Conservation (phyloP, 83 land plant genomes). For the Picea abies region DNA sequence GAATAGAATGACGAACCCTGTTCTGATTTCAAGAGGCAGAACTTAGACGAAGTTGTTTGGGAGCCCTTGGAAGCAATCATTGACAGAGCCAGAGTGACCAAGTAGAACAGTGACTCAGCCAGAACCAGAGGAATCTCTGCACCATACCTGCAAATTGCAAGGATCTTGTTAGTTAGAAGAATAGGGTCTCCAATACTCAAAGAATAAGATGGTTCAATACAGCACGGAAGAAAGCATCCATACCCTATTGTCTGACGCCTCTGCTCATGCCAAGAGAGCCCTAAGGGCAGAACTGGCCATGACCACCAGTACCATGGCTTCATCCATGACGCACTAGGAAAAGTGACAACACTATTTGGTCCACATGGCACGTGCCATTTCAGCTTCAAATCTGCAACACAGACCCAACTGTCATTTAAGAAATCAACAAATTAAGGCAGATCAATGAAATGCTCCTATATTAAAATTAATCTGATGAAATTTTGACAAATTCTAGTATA, state of each 20-base stretch:
- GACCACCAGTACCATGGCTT: slow-evolving; percentile 49
- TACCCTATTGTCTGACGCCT: slow-evolving; percentile 30
- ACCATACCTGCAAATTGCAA: slow-evolving; percentile 58
- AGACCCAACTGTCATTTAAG: neutral
- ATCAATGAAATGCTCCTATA: neutral
- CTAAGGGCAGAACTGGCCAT: slow-evolving; percentile 35
- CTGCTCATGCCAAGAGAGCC: slow-evolving; percentile 33
- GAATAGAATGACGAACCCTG: slow-evolving; percentile 34
- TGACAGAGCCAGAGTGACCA: slow-evolving; percentile 52
- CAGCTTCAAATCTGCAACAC: slow-evolving; percentile 28
- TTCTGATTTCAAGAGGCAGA: slow-evolving; percentile 60
- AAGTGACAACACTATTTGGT: slow-evolving; percentile 33
- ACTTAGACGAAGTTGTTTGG: slow-evolving; percentile 60
- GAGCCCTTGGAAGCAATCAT: slow-evolving; percentile 30
- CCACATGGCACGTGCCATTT: slow-evolving; percentile 38
- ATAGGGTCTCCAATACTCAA: neutral
- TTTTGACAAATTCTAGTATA: too few species aligned
- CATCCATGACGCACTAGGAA: slow-evolving; percentile 28
- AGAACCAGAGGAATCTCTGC: slow-evolving; percentile 65
- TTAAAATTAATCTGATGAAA: too few species aligned
- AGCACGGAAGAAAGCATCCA: neutral
- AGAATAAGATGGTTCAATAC: neutral
- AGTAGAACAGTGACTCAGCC: slow-evolving; percentile 53
- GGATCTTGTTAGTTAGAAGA: neutral
- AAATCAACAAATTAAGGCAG: neutral